These are phyloP conservation scores for Neckera pumila DNA, from an alignment of 225 moss, liverwort and hornwort genomes.

Conservation along the genomic window DNA sequence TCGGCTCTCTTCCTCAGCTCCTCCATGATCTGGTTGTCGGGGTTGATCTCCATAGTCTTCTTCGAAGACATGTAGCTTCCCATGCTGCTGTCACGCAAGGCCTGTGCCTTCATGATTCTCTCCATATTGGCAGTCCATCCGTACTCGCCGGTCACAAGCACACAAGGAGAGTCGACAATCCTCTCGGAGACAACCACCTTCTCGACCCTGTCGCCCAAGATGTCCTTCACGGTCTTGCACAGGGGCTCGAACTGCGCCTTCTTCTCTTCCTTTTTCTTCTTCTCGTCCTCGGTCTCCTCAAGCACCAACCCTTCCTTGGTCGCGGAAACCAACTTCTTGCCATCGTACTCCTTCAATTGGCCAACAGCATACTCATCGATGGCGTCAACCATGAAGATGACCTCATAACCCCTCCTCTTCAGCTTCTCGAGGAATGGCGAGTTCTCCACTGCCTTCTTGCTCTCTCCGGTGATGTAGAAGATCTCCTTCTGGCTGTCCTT, in stretches of 20 bases:
- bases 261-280: constrained; percentile 57
- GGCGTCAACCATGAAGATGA: constrained; percentile 63
- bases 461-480: constrained; percentile 62
- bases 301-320: constrained; percentile 53
- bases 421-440: constrained; percentile 68
- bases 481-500: constrained; percentile 71
- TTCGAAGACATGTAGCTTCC: constrained; percentile 63
- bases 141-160: constrained; percentile 65
- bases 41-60: constrained; percentile 73
- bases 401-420: constrained; percentile 69
- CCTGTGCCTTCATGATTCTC: constrained; percentile 80
- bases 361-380: constrained; percentile 69
- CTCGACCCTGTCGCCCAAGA: constrained; percentile 62
- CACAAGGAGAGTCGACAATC: constrained; percentile 68
- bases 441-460: constrained; percentile 71
- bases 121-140: constrained; percentile 81
- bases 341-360: constrained; percentile 71
- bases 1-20: constrained; percentile 60
- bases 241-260: constrained; percentile 41
- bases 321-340: constrained; percentile 54
- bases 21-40: constrained; percentile 69
- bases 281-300: constrained; percentile 67
- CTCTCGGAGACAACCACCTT: constrained; percentile 68
- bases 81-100: constrained; percentile 66
- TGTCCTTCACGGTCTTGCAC: constrained; percentile 60